Evolutionary conservation across 2,329 filamentous ascomycete species (phyloP), one percentile per base, ranked within the genome.

Genomic region (Diplodia scrobiculata): DNA sequence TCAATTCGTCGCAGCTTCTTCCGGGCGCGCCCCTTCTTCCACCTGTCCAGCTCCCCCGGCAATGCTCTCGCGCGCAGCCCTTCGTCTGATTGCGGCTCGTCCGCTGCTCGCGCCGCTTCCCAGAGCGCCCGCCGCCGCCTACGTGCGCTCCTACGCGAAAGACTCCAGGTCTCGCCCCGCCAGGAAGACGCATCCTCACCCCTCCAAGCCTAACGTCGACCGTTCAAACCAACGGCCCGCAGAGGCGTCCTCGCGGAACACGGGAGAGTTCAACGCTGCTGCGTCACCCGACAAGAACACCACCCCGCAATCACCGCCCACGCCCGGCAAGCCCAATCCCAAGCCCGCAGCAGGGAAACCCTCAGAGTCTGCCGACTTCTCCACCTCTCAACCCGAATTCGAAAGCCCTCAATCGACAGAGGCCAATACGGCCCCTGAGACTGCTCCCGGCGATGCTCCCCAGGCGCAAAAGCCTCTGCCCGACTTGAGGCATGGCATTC

Each of bases 401-500:
- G 68, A 72, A 63, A 72, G 72, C 67, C 71, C 75, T 68, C 75
- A 70, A 70, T 73, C 71, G 66, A 72, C 73, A 73, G 58, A 69
- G 45, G 70, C 71, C 25, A 77, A 81, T 68, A 78, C 75, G 29
- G 72, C 76, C 47, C 70, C 79, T 67, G 72, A 76, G 59, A 78
- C 81, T 51, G 69, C 77, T 54, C 78, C 81, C 62, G 72, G 76
- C 59, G 78, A 81, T 51, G 69, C 77, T 55, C 78, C 81, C 62
- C 72, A 84, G 70, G 82, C 87, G 27, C 82, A 86, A 63, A 63
- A 89, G 72, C 89, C 91, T 63, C 86, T 97, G 13, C 94, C 94
- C 63, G 93, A 98, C 75, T 84, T 98, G 52, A 95, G 92, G n/a
- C 89, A 94, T 74, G 94, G 94, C 69, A 96, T 98, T 69, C 94